These are phyloP conservation scores for Colletotrichum magnum DNA, from an alignment of 2,329 filamentous ascomycete species.

Conservation along the genomic window DNA sequence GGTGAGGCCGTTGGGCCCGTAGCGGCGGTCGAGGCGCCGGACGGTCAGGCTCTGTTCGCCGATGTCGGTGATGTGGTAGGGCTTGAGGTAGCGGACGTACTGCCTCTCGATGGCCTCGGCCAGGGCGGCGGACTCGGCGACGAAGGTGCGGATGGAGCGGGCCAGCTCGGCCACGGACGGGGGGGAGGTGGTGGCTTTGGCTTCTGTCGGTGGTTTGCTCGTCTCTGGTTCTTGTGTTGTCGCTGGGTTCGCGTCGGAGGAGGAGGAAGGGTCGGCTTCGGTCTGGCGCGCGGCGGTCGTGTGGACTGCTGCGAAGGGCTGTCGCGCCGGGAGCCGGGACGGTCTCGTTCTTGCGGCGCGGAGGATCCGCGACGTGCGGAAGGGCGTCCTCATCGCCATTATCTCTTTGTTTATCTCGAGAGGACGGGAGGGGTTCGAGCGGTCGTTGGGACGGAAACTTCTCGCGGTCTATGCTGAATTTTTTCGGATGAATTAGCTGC, in stretches of 20 bases:
- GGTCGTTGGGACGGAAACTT: neutral
- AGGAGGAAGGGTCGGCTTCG: neutral
- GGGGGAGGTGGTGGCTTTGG: too few relatives aligned
- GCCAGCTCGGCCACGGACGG: neutral
- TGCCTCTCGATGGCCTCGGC: neutral
- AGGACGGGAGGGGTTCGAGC: neutral
- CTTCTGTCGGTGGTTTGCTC: too few relatives aligned
- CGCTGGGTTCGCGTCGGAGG: neutral
- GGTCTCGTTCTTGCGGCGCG: conserved; percentile 1
- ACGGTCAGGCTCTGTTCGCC: neutral
- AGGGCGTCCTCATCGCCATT: conserved; percentile 7
- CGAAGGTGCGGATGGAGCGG: neutral
- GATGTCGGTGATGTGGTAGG: neutral
- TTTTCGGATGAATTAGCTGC: neutral
- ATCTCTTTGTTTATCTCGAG: neutral
- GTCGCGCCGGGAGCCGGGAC: neutral
- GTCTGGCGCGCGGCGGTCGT: conserved; percentile 17
- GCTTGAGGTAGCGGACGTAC: neutral
- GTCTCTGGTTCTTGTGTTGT: neutral
- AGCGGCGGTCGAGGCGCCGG: neutral
- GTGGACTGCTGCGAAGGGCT: conserved; percentile 12
- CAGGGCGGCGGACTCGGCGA: neutral
- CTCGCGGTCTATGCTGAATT: neutral
- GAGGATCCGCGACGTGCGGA: conserved; percentile 6
- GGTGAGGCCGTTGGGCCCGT: neutral